These are phyloP conservation scores for Oryza glaberrima DNA, from an alignment of 176 grass and related monocot genomes.

Conservation along the genomic window DNA sequence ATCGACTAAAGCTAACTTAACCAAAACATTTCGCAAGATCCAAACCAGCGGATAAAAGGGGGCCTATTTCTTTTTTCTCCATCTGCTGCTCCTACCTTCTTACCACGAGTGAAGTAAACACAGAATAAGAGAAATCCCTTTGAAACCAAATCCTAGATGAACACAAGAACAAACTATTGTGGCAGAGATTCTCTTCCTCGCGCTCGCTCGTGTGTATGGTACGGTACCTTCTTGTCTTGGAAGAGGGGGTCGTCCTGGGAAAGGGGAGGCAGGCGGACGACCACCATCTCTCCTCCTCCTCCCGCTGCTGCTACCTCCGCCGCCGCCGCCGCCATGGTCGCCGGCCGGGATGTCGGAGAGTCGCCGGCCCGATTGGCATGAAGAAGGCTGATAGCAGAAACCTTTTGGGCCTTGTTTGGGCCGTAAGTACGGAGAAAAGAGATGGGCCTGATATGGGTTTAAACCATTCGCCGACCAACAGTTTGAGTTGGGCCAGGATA, in stretches of 20 bases:
- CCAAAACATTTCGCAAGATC: neutral
- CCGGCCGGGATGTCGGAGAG: neutral
- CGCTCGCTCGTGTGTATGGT: neutral
- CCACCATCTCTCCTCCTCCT: slow-evolving; percentile 8
- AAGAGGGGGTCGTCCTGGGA: slow-evolving; percentile 56
- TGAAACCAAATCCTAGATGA: neutral
- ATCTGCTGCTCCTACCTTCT: neutral
- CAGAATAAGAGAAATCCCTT: neutral
- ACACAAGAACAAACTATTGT: neutral
- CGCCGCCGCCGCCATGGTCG: slow-evolving; percentile 20
- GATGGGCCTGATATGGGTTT: too few species aligned
- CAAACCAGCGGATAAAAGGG: neutral
- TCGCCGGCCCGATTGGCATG: neutral
- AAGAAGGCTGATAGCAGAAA: neutral
- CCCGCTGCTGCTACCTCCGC: too few species aligned
- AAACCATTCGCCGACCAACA: too few species aligned
- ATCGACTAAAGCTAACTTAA: neutral
- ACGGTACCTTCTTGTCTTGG: slow-evolving; percentile 67
- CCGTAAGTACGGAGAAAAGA: too few species aligned
- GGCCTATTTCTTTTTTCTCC: neutral
- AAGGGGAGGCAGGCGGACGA: slow-evolving; percentile 48
- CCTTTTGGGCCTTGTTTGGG: too few species aligned
- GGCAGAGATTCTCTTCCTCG: neutral
- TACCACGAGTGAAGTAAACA: neutral
- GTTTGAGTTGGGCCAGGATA: too few species aligned